A percentile compares a stretch with the other conserved stretches of the same genome.
Conservation (phyloP, 2,329 filamentous ascomycete genomes). For the Dactylellina sp. region DNA sequence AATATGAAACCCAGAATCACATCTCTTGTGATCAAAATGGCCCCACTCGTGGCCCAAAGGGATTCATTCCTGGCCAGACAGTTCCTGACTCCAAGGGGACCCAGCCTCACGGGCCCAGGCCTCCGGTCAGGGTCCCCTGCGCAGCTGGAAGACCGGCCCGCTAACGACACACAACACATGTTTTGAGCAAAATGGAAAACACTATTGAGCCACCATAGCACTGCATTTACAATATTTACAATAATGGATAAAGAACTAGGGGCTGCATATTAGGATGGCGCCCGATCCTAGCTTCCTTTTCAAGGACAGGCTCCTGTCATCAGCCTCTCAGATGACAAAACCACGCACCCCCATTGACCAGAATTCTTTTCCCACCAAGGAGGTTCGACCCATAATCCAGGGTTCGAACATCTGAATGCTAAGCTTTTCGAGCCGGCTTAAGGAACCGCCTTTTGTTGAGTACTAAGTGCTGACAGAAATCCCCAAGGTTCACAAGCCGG, state of each 20-base stretch:
- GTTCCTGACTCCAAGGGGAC: too few relatives aligned
- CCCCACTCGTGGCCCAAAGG: neutral
- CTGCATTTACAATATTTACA: too few relatives aligned
- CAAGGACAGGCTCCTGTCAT: slow-evolving; percentile 4
- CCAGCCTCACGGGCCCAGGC: slow-evolving; percentile 32
- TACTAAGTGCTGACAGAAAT: slow-evolving; percentile 6
- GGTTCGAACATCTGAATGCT: slow-evolving; percentile 38
- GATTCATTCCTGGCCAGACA: neutral
- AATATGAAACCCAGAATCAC: slow-evolving; percentile 15
- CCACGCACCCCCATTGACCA: slow-evolving; percentile 50
- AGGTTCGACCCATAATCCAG: slow-evolving; percentile 21
- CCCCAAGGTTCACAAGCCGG: slow-evolving; percentile 37
- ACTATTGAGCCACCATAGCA: too few relatives aligned
- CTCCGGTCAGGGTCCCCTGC: slow-evolving; percentile 26
- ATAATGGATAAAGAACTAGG: too few relatives aligned
- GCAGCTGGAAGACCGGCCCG: slow-evolving; percentile 51
- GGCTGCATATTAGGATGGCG: too few relatives aligned
- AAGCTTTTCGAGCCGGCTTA: slow-evolving; percentile 53
- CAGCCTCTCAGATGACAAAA: slow-evolving; percentile 48
- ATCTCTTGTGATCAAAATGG: slow-evolving; percentile 9
- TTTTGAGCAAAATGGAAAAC: neutral
- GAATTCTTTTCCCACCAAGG: slow-evolving; percentile 33
- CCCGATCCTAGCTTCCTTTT: too few relatives aligned
- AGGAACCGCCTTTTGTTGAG: slow-evolving; percentile 7
- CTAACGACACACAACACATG: slow-evolving; percentile 50